Evolutionary conservation across 139 green algal species (phyloP), one percentile per base, ranked within the genome.

Genomic region (Chlamydomonas eustigma): DNA sequence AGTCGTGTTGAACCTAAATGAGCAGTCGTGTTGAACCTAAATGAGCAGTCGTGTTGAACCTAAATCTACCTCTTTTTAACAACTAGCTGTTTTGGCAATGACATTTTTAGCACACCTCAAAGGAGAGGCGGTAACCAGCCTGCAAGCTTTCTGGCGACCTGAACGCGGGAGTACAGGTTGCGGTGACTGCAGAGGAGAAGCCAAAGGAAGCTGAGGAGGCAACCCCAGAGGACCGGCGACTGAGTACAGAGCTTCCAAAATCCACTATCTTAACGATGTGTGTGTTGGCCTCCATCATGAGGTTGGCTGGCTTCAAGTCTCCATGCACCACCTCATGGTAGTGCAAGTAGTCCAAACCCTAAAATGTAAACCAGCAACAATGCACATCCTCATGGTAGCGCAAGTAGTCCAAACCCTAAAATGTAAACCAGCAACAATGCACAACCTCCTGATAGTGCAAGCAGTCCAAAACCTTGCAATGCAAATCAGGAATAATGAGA

Each of bases 321-420:
- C 73, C 73, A 63, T 80, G 75, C 75, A 80, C 75, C 4, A 80
- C 75, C 2, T 35, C 39, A 36, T 80, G 28, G 24, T 34, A 51
- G 65, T 80, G 75, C 37, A 91, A 75, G 79, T 90, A 90, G 39
- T 90, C 84, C 70, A 91, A 81, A 12, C 87, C 87, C 52, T 68
- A 28, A 37, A n/a, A n/a, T n/a, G n/a, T n/a, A n/a, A n/a, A n/a
- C 24, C 72, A 4, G 50, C 58, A 51, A 3, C 73, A 51, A 63
- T 80, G 75, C 75, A 80, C 75, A 2, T 75, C 75, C 2, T 35
- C 39, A 36, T 80, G 28, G 24, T 34, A 51, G 65, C 75, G 75
- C 37, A 91, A 75, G 79, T 90, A 90, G 39, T 90, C 84, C 70
- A 91, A 81, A 12, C 87, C 87, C 52, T 68, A 28, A 37, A n/a